phyloP scores from a whole-genome alignment of 805 yeast genomes.

The Candida glaebosa region DNA sequence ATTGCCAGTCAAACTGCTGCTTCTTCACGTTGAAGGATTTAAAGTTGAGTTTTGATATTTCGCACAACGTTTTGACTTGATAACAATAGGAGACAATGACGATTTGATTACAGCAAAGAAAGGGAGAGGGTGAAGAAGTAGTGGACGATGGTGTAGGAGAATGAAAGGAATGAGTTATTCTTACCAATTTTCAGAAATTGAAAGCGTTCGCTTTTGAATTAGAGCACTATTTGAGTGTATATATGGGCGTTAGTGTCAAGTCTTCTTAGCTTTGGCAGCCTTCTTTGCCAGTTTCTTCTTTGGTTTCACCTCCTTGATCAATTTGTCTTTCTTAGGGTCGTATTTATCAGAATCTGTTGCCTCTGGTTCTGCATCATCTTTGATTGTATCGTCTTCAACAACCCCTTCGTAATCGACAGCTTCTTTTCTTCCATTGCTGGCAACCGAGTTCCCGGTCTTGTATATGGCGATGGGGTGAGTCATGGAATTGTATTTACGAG shows the following conservation, averaged over 20 bases:
- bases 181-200: too few species aligned
- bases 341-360: constrained; percentile 43
- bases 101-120: too few species aligned
- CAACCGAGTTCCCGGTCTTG: constrained; percentile 63
- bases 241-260: too few species aligned
- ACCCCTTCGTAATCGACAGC: constrained; percentile 73
- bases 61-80: neutral
- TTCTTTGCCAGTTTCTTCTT: constrained; percentile 17
- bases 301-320: constrained; percentile 52
- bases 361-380: constrained; percentile 29
- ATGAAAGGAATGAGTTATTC: too few species aligned
- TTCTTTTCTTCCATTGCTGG: constrained; percentile 16
- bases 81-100: neutral
- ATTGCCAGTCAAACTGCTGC: neutral
- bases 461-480: constrained; percentile 85
- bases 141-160: too few species aligned
- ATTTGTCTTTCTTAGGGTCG: constrained; percentile 59
- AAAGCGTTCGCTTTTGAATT: too few species aligned
- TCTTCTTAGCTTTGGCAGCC: neutral
- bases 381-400: constrained; percentile 54
- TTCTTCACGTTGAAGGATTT: neutral
- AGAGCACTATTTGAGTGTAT: too few species aligned
- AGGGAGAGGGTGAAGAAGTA: too few species aligned
- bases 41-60: neutral
- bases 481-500: constrained; percentile 72